phyloP scores from a whole-genome alignment of 2,329 filamentous ascomycete species.

The Whalleya microplaca region DNA sequence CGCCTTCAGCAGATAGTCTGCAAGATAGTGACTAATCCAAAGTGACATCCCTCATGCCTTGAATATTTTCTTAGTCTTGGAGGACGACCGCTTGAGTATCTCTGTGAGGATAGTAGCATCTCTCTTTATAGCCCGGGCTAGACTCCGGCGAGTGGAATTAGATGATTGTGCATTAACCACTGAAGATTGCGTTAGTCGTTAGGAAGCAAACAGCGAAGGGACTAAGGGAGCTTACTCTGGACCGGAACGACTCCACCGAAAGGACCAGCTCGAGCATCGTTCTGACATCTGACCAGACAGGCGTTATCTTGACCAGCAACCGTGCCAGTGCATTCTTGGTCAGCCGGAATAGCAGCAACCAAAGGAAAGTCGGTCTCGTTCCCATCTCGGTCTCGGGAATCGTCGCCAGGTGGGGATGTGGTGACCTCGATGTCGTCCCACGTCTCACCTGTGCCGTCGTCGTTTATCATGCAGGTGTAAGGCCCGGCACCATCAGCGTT shows the following conservation, averaged over 20 bases:
- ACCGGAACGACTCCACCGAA: conserved; percentile 65
- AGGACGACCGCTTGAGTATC: conserved; percentile 27
- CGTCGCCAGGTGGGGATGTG: conserved; percentile 54
- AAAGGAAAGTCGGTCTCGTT: conserved; percentile 52
- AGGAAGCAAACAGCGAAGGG: conserved; percentile 23
- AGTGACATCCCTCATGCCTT: background rate
- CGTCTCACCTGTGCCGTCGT: conserved; percentile 57
- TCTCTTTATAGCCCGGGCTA: conserved; percentile 24
- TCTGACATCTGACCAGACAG: conserved; percentile 67
- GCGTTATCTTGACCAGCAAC: conserved; percentile 62
- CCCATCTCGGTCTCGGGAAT: conserved; percentile 50
- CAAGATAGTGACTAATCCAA: background rate
- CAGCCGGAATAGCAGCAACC: conserved; percentile 59
- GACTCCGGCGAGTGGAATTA: conserved; percentile 20
- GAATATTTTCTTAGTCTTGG: background rate
- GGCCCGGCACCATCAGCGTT: conserved; percentile 69
- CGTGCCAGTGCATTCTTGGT: conserved; percentile 61
- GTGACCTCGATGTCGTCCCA: conserved; percentile 61
- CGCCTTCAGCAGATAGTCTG: background rate
- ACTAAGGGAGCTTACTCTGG: conserved; percentile 43
- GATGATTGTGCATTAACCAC: conserved; percentile 34
- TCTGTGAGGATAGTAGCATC: conserved; percentile 11
- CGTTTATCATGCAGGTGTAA: conserved; percentile 67
- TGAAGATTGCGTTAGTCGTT: conserved; percentile 13
- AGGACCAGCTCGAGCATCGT: conserved; percentile 61